phyloP scores from a whole-genome alignment of 1,284 basidiomycete species.

The Gastroboletus turbinatus region DNA sequence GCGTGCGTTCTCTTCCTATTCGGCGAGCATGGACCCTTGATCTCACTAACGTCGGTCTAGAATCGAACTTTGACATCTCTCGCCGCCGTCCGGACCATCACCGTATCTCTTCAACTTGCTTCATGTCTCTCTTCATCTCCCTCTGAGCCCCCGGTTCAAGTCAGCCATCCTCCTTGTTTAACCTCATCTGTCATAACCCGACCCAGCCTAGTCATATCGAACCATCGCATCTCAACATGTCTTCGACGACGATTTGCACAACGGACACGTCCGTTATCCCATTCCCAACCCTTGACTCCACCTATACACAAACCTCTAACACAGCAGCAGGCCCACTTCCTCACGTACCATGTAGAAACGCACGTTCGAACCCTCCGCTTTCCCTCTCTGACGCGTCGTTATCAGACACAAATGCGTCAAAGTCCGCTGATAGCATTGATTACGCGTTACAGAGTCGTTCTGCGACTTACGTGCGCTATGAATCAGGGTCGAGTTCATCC shows the following conservation, averaged over 20 bases:
- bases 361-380: constrained; percentile 8
- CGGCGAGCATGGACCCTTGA: not conserved
- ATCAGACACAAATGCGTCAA: constrained; percentile 7
- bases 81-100: not conserved
- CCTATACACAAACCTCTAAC: constrained; percentile 47
- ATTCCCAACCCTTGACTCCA: constrained; percentile 28
- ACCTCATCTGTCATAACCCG: not conserved
- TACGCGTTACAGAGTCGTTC: constrained; percentile 18
- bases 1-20: constrained; percentile 11
- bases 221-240: constrained; percentile 19
- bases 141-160: constrained; percentile 18
- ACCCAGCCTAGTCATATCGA: constrained; percentile 1
- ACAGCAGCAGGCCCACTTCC: constrained; percentile 50
- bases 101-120: constrained; percentile 7
- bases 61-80: constrained; percentile 13
- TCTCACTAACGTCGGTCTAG: constrained; percentile 18
- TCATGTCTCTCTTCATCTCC: constrained; percentile 19
- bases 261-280: constrained; percentile 41
- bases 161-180: not conserved
- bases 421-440: constrained; percentile 3
- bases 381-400: constrained; percentile 18
- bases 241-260: constrained; percentile 27
- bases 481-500: constrained; percentile 36
- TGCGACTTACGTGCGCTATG: constrained; percentile 20
- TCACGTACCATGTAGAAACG: constrained; percentile 19